phyloP scores from a whole-genome alignment of 805 yeast genomes.

The Candida qinlingensis region DNA sequence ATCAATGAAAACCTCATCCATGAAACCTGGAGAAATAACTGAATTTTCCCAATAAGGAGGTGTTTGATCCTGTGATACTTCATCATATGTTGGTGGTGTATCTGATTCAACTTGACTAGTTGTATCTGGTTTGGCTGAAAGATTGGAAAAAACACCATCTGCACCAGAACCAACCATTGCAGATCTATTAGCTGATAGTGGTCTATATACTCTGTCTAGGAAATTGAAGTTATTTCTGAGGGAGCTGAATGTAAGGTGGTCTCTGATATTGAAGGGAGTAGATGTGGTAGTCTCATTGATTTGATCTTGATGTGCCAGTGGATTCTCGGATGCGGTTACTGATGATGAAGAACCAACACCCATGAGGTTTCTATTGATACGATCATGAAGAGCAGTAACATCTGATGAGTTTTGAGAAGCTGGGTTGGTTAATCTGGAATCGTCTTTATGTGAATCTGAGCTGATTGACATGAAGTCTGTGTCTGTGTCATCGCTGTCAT shows the following conservation, averaged over 20 bases:
- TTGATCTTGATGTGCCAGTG: not conserved
- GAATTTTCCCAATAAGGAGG: slow-evolving; percentile 98
- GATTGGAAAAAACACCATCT: slow-evolving; percentile 92
- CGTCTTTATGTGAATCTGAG: not conserved
- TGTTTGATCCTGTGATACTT: slow-evolving; percentile 87
- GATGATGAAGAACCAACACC: slow-evolving; percentile 2
- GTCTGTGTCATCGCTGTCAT: slow-evolving; percentile 4
- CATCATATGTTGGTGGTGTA: slow-evolving; percentile 83
- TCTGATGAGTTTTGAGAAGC: not conserved
- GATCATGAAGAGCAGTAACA: slow-evolving; percentile 1
- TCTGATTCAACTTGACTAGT: slow-evolving; percentile 35
- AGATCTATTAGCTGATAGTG: slow-evolving; percentile 1
- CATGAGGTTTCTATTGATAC: slow-evolving; percentile 6
- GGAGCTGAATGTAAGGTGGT: slow-evolving; percentile 9
- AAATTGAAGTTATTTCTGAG: slow-evolving; percentile 35
- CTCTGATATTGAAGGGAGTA: slow-evolving; percentile 1
- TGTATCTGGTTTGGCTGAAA: slow-evolving; percentile 81
- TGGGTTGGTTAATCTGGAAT: not conserved
- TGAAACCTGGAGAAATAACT: slow-evolving; percentile 66
- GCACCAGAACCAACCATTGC: slow-evolving; percentile 26
- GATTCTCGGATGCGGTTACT: not conserved
- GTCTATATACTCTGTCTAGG: slow-evolving; percentile 31
- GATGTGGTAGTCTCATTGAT: not conserved
- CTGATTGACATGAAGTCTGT: not conserved
- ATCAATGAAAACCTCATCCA: slow-evolving; percentile 88